Evolutionary conservation across 1,139 yeast genomes (phyloP).

Genomic region (Yamadazyma trypodendri): DNA sequence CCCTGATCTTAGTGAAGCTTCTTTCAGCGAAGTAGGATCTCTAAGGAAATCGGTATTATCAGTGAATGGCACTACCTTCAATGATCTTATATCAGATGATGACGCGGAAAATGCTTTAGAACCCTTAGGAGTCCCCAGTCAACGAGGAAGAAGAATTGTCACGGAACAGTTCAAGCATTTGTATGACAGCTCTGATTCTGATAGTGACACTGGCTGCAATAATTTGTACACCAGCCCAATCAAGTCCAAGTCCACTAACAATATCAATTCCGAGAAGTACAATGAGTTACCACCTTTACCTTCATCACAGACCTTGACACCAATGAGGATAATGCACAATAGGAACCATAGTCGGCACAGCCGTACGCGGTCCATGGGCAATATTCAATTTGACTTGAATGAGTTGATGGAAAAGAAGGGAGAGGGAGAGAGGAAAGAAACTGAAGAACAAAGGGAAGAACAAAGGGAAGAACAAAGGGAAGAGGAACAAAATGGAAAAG

Average conservation of each 20-base stretch:
- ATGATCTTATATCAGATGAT: constrained; percentile 25
- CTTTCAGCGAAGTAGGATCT: constrained; percentile 20
- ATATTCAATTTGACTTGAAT: constrained; percentile 30
- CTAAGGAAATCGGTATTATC: constrained; percentile 21
- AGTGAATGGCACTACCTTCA: constrained; percentile 30
- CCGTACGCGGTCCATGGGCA: constrained; percentile 41
- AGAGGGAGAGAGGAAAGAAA: neutral
- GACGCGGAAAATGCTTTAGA: constrained; percentile 21
- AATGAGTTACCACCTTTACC: constrained; percentile 19
- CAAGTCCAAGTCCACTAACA: constrained; percentile 24
- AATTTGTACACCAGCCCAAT: constrained; percentile 11
- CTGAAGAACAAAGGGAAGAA: neutral
- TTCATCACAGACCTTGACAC: constrained; percentile 25
- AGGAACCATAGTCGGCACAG: constrained; percentile 24
- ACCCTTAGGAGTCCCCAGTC: constrained; percentile 38
- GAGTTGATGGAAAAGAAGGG: constrained; percentile 8
- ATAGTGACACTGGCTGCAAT: constrained; percentile 27
- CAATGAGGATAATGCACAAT: constrained; percentile 20
- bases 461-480: constrained; percentile 1
- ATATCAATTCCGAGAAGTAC: constrained; percentile 13
- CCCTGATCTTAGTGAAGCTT: constrained; percentile 35
- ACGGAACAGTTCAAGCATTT: constrained; percentile 26
- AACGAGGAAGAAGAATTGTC: constrained; percentile 29
- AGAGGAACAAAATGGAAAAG: constrained; percentile 4
- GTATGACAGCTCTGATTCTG: constrained; percentile 27